Conservation (phyloP, 305 asterid species). For the Andrographis paniculata region DNA sequence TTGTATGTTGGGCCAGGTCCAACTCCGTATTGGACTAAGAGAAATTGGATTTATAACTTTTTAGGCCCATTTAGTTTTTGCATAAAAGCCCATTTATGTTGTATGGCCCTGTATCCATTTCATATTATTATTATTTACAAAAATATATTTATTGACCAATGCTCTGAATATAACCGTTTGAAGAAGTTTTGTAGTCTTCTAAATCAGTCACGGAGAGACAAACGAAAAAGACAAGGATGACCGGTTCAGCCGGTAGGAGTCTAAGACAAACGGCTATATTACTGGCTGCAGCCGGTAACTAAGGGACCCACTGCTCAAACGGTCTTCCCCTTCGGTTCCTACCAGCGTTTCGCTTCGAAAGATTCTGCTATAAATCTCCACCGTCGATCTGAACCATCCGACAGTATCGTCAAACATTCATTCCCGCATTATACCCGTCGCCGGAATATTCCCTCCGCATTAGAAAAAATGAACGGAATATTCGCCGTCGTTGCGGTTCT, state of each 20-base stretch:
- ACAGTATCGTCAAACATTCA: constrained; percentile 15
- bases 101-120: too few species aligned
- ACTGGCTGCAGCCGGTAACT: constrained; percentile 17
- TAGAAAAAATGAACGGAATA: constrained; percentile 24
- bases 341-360: constrained; percentile 33
- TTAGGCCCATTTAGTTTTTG: too few species aligned
- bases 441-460: constrained; percentile 22
- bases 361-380: constrained; percentile 1
- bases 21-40: too few species aligned
- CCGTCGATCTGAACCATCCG: constrained; percentile 4
- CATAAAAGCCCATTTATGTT: too few species aligned
- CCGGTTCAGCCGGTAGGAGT: constrained; percentile 20
- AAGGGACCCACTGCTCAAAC: constrained; percentile 25
- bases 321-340: constrained; percentile 39
- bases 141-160: too few species aligned
- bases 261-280: constrained; percentile 23
- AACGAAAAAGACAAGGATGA: too few species aligned
- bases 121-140: too few species aligned
- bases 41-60: too few species aligned
- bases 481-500: constrained; percentile 23
- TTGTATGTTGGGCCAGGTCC: too few species aligned
- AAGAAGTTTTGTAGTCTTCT: not conserved
- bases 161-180: too few species aligned
- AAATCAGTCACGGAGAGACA: not conserved
- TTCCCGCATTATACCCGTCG: not conserved